A percentile compares a stretch with the other conserved stretches of the same genome.
Conservation (phyloP, 345 rosid species). For the Physaria fendleri region DNA sequence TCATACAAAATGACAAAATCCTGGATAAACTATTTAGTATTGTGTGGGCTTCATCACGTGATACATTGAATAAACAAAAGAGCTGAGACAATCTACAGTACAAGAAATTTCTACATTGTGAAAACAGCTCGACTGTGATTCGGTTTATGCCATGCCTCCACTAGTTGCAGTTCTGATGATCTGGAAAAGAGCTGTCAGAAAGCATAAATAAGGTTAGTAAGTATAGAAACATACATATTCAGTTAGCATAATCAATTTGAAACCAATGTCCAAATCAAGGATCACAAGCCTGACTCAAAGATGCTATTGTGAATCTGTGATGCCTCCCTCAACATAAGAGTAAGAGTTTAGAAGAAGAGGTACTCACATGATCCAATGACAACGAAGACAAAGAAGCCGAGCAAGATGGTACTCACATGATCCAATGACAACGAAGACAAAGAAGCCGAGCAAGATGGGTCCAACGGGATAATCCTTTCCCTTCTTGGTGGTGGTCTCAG, state of each 20-base stretch:
- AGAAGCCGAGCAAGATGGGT: constrained; percentile 96
- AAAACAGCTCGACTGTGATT: not conserved
- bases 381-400: constrained; percentile 89
- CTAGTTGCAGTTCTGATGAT: constrained; percentile 88
- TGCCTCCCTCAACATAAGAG: not conserved
- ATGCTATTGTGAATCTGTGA: not conserved
- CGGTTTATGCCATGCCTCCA: constrained; percentile 51
- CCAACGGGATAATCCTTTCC: constrained; percentile 90
- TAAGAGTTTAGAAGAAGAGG: not conserved
- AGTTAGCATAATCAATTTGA: not conserved
- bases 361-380: constrained; percentile 91
- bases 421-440: constrained; percentile 87
- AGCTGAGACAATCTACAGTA: not conserved
- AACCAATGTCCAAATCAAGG: not conserved
- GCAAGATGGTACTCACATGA: constrained; percentile 74
- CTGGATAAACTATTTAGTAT: not conserved
- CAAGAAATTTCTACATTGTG: not conserved
- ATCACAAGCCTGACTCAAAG: not conserved
- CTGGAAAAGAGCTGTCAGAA: constrained; percentile 80
- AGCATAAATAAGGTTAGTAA: not conserved
- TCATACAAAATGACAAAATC: not conserved
- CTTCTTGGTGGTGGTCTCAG: constrained; percentile 71
- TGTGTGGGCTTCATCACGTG: not conserved
- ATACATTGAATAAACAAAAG: not conserved
- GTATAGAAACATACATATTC: not conserved